Base-by-base conservation (phyloP, 805 yeast genomes). In the Yamadazyma phyllophila region DNA sequence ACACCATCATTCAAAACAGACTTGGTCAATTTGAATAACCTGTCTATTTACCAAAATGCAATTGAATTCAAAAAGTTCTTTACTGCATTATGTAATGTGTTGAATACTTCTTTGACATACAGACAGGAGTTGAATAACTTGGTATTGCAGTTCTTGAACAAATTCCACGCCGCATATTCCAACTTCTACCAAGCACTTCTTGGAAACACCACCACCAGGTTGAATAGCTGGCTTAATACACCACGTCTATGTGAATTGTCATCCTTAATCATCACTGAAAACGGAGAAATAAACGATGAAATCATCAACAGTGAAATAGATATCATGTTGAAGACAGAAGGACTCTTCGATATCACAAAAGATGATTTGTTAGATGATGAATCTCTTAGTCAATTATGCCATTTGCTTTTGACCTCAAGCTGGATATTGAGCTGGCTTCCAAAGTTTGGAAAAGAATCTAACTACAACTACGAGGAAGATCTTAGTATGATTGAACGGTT, bases 371-470 rank as follows among this genome's bases (percentile, higher is more conserved):
- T 86, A 36, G 87, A 81, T 48, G 59, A 67, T 13, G 74, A 74
- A 11, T 69, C 79, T 11, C 72, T 82, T 51, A 73, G 73, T 39
- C 72, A 76, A 15, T 67, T 82, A 3, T 68, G 83, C 10, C 65
- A 80, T 43, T 65, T 87, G 36, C 65, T 81, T 14, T 69, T 77
- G 11, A 77, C 85, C 3, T 52, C 83, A 1, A 65, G 71, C 13
- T 80, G 89, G 82, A 65, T 82, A 2, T 60, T 79, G 34, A 55
- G 67, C 13, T 83, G 90, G 86, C 68, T 87, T 36, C 84, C 87
- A 0, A 57, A 57, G 4, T 62, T 82, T 57, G 69, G 77, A 44
- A 76, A 77, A 43, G 71, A 69, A 7, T 62, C 71, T 1, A 67
- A 63, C 38, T 63, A 59, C 43, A 52, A 55, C 20, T 50, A 54